A percentile compares a stretch with the other conserved stretches of the same genome.
Evolutionary conservation across 2,329 filamentous ascomycete genomes (phyloP).

Genomic region (Penicillium sp.): DNA sequence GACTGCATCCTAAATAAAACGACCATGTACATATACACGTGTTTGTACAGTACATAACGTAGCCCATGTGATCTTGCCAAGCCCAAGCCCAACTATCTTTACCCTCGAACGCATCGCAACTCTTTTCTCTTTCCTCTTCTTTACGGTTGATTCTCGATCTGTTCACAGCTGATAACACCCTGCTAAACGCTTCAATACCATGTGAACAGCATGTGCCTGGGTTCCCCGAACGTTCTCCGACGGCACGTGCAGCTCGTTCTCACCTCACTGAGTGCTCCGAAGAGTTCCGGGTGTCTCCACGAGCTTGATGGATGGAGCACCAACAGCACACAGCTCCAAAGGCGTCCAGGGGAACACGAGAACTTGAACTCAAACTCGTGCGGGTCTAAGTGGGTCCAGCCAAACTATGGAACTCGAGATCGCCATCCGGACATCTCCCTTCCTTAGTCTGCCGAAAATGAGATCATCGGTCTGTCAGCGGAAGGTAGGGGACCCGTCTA

Average conservation of each 20-base stretch:
- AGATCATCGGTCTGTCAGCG: slow-evolving; percentile 27
- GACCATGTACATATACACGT: background rate
- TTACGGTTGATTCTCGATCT: background rate
- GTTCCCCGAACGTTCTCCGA: slow-evolving; percentile 10
- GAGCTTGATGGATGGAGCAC: slow-evolving; percentile 2
- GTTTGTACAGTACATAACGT: too few species aligned
- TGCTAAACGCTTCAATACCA: background rate
- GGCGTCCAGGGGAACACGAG: slow-evolving; percentile 11
- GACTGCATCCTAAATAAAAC: background rate
- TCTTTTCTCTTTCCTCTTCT: background rate
- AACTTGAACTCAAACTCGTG: slow-evolving; percentile 2
- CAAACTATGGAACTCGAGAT: slow-evolving; percentile 3
- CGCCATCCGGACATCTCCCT: slow-evolving; percentile 19
- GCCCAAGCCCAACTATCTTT: background rate
- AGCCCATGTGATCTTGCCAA: slow-evolving; percentile 4
- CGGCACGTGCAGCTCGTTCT: slow-evolving; percentile 14
- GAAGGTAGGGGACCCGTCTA: background rate
- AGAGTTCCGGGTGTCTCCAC: slow-evolving; percentile 22
- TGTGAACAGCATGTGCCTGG: slow-evolving; percentile 15
- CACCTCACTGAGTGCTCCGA: slow-evolving; percentile 23
- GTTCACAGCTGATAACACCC: background rate
- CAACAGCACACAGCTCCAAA: background rate
- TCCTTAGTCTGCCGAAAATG: slow-evolving; percentile 12
- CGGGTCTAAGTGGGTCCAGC: slow-evolving; percentile 10
- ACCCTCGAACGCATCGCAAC: too few species aligned